Conservation (phyloP, 2,329 filamentous ascomycete genomes). For the Aspergillus tubingensis region DNA sequence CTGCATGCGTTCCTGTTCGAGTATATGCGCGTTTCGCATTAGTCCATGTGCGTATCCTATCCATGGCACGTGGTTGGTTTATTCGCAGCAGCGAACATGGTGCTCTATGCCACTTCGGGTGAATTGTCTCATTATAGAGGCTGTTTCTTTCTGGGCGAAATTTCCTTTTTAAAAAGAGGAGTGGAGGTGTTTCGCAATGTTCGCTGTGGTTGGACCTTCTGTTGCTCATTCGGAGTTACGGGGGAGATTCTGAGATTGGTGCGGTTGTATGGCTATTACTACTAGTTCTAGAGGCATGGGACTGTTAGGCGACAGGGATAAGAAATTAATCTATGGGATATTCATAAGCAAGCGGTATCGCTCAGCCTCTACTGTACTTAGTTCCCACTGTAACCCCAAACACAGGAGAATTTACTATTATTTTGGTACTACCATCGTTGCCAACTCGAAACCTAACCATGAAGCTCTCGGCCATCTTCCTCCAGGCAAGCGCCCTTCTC, state of each 20-base stretch:
- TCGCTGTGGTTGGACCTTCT: background rate
- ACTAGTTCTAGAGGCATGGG: background rate
- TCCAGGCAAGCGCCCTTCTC: background rate
- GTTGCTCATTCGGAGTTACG: background rate
- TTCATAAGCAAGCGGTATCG: too few relatives aligned
- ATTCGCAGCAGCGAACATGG: background rate
- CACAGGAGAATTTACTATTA: too few relatives aligned
- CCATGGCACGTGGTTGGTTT: background rate
- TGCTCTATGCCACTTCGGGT: background rate
- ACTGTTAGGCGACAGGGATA: background rate
- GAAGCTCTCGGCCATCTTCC: background rate
- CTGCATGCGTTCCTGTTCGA: background rate
- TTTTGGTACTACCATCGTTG: background rate
- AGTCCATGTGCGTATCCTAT: background rate
- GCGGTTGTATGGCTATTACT: too few relatives aligned
- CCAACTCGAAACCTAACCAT: background rate
- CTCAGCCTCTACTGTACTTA: too few relatives aligned
- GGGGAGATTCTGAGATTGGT: too few relatives aligned
- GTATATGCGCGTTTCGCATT: background rate
- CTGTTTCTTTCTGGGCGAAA: background rate
- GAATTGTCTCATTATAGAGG: background rate
- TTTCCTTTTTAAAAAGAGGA: background rate
- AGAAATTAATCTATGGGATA: too few relatives aligned
- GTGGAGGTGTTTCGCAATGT: background rate
- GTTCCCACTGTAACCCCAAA: too few relatives aligned